Evolutionary conservation across 768 basidiomycete species (phyloP).

Genomic region (Tephrocybe sp.): DNA sequence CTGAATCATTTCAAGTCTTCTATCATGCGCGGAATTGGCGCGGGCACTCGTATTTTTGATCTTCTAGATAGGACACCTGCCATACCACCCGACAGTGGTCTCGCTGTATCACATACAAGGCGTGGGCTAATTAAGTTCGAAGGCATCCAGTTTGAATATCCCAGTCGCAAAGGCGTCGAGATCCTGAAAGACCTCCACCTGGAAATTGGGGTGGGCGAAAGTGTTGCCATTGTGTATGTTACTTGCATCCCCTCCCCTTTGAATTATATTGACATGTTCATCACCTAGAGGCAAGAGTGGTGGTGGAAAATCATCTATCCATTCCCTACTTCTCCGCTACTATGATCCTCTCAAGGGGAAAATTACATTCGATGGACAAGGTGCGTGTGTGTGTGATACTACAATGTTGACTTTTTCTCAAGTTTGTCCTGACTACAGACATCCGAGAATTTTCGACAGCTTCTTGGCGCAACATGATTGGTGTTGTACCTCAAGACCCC

Average conservation of each 20-base stretch:
- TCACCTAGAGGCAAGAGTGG: constrained; percentile 74
- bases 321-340: constrained; percentile 82
- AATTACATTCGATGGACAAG: constrained; percentile 84
- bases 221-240: constrained; percentile 87
- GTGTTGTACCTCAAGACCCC: constrained; percentile 95
- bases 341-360: constrained; percentile 85
- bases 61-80: constrained; percentile 78
- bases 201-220: constrained; percentile 78
- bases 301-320: constrained; percentile 90
- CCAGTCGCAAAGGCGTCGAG: constrained; percentile 74
- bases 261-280: background rate
- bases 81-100: constrained; percentile 65
- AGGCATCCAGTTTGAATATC: constrained; percentile 85
- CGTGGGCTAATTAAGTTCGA: constrained; percentile 80
- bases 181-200: constrained; percentile 84
- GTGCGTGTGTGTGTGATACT: constrained; percentile 40
- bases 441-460: constrained; percentile 82
- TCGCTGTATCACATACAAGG: constrained; percentile 48
- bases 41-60: constrained; percentile 91
- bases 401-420: background rate
- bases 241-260: background rate
- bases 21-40: constrained; percentile 96
- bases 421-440: constrained; percentile 40
- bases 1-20: constrained; percentile 54
- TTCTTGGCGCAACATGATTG: constrained; percentile 87